Evolutionary conservation across 1,139 yeast species (phyloP).

Genomic region (Maudiozyma humilis): DNA sequence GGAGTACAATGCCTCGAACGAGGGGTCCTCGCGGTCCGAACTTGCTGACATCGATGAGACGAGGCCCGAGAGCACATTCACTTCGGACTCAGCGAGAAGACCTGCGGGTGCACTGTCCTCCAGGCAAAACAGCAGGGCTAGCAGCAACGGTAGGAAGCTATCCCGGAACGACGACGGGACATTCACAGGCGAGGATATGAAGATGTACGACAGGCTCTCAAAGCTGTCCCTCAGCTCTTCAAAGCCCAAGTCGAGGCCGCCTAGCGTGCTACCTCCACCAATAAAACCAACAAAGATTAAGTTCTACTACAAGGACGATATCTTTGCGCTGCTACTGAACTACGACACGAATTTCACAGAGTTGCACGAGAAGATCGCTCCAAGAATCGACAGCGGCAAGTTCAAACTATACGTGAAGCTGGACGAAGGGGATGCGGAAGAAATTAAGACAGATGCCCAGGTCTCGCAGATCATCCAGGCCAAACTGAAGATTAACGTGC

Average conservation of each 20-base stretch:
- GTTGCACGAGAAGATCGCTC: conserved; percentile 53
- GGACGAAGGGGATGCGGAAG: conserved; percentile 27
- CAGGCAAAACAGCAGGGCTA: conserved; percentile 5
- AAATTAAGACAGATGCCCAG: conserved; percentile 31
- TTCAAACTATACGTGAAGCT: conserved; percentile 32
- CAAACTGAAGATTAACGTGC: conserved; percentile 32
- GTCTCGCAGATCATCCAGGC: conserved; percentile 29
- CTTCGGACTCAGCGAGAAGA: conserved; percentile 8
- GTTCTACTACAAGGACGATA: conserved; percentile 82
- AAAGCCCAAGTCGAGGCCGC: conserved; percentile 26
- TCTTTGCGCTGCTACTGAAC: conserved; percentile 77
- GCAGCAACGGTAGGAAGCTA: background rate
- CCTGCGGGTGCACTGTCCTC: conserved; percentile 13
- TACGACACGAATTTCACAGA: conserved; percentile 51
- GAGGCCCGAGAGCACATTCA: conserved; percentile 18
- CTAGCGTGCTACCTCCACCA: conserved; percentile 23
- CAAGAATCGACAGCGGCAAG: conserved; percentile 44
- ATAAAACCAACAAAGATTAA: conserved; percentile 49
- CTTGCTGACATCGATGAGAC: conserved; percentile 2
- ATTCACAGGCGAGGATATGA: conserved; percentile 25
- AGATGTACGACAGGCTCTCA: conserved; percentile 24
- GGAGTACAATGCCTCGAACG: conserved; percentile 22
- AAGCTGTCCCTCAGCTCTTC: conserved; percentile 23
- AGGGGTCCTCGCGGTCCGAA: conserved; percentile 1
- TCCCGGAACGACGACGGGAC: conserved; percentile 24